phyloP scores from a whole-genome alignment of 495 filamentous ascomycete species.

The Platismatia glauca region DNA sequence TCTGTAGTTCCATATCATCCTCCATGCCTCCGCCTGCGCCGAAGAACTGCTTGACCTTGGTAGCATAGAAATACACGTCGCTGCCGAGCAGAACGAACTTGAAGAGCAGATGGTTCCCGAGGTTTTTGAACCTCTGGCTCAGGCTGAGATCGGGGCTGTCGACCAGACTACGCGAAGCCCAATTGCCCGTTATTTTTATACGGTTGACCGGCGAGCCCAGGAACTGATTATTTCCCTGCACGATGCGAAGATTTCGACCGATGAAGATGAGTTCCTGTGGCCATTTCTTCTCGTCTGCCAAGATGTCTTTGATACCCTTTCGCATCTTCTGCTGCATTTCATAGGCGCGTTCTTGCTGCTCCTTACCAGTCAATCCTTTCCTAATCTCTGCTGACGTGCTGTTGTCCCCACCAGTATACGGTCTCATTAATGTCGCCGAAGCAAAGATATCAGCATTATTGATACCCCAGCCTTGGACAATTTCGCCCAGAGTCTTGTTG shows the following conservation, averaged over 20 bases:
- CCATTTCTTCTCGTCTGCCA: constrained; percentile 86
- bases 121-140: constrained; percentile 47
- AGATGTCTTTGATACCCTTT: constrained; percentile 71
- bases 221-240: constrained; percentile 73
- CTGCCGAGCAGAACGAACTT: constrained; percentile 64
- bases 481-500: constrained; percentile 62
- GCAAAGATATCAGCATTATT: constrained; percentile 85
- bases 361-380: constrained; percentile 49
- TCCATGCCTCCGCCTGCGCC: constrained; percentile 79
- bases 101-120: constrained; percentile 67
- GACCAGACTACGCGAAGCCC: constrained; percentile 73
- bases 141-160: constrained; percentile 55
- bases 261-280: constrained; percentile 92
- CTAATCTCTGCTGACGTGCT: constrained; percentile 52
- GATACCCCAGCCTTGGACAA: constrained; percentile 76
- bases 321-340: constrained; percentile 81
- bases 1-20: constrained; percentile 78
- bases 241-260: constrained; percentile 88
- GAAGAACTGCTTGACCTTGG: constrained; percentile 63
- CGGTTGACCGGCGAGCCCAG: constrained; percentile 90
- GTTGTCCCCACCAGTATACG: constrained; percentile 76
- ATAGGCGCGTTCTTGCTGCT: constrained; percentile 53
- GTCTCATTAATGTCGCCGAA: constrained; percentile 76
- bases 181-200: constrained; percentile 85
- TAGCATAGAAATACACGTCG: constrained; percentile 77